phyloP scores from a whole-genome alignment of 768 basidiomycete species.

The Xerocomus spinulosus region DNA sequence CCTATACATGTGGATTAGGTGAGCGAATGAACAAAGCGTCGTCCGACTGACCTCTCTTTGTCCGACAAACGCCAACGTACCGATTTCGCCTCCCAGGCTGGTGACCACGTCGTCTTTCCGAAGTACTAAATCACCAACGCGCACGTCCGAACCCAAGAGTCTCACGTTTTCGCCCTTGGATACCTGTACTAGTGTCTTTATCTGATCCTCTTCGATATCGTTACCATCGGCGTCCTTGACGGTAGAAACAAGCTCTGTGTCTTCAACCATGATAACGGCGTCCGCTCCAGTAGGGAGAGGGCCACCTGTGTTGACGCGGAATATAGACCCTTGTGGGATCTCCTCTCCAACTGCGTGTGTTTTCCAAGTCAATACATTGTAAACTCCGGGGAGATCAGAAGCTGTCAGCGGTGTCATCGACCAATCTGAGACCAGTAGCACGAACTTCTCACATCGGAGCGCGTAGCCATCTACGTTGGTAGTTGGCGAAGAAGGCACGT shows the following conservation, averaged over 20 bases:
- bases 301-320: conserved; percentile 81
- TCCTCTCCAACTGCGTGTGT: conserved; percentile 31
- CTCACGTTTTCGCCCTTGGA: conserved; percentile 69
- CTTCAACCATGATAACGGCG: conserved; percentile 90
- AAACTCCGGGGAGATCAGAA: conserved; percentile 57
- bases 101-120: conserved; percentile 56
- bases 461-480: conserved; percentile 93
- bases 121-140: conserved; percentile 61
- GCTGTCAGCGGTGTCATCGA: conserved; percentile 37
- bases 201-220: conserved; percentile 63
- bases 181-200: conserved; percentile 63
- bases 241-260: conserved; percentile 69
- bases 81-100: conserved; percentile 75
- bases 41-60: conserved; percentile 50
- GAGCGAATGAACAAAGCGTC: not conserved
- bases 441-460: conserved; percentile 49
- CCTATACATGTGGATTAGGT: conserved; percentile 37
- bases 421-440: not conserved
- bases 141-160: conserved; percentile 68
- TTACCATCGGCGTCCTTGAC: conserved; percentile 34
- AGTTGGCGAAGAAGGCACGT: conserved; percentile 60
- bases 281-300: conserved; percentile 73
- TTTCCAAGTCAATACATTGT: conserved; percentile 60
- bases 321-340: conserved; percentile 43
- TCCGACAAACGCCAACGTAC: conserved; percentile 77